Conservation (phyloP, 495 filamentous ascomycete species). For the Aspergillus heteromorphus region DNA sequence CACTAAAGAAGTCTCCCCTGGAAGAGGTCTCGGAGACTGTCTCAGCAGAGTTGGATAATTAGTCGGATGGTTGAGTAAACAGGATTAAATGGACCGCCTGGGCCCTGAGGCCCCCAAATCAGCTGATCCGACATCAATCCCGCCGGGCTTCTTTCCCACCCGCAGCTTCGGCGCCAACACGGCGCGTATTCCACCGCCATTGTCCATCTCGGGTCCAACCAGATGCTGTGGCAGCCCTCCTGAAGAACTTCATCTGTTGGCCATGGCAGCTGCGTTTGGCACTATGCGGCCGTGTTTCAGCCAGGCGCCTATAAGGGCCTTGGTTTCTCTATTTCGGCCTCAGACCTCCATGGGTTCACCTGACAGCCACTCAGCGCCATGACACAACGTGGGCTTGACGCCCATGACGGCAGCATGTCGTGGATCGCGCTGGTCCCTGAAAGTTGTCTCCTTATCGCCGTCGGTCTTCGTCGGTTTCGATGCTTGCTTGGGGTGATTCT, state of each 20-base stretch:
- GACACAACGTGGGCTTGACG: conserved; percentile 9
- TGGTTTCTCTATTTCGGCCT: conserved; percentile 23
- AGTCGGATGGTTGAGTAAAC: no score
- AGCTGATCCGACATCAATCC: conserved; percentile 19
- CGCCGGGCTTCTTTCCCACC: conserved; percentile 1
- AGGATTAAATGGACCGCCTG: not conserved
- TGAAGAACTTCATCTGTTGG: not conserved
- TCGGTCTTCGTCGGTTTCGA: not conserved
- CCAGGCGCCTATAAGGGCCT: conserved; percentile 27
- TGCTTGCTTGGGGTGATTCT: not conserved
- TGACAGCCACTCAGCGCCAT: conserved; percentile 11
- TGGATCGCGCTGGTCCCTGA: conserved; percentile 5
- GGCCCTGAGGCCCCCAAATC: conserved; percentile 5
- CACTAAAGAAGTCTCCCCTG: no score
- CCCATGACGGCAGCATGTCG: conserved; percentile 12
- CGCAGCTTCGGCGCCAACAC: conserved; percentile 26
- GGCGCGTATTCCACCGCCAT: conserved; percentile 31
- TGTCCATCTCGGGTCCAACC: conserved; percentile 11
- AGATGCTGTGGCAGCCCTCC: conserved; percentile 20
- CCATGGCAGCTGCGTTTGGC: conserved; percentile 13
- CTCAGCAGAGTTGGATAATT: no score
- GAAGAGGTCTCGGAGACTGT: no score
- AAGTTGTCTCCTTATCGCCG: conserved; percentile 7
- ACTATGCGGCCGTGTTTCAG: conserved; percentile 29
- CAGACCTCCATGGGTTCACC: conserved; percentile 11